These are phyloP conservation scores for Backusella parvicylindrica DNA, from an alignment of 192 early-diverging fungal species.

Conservation along the genomic window DNA sequence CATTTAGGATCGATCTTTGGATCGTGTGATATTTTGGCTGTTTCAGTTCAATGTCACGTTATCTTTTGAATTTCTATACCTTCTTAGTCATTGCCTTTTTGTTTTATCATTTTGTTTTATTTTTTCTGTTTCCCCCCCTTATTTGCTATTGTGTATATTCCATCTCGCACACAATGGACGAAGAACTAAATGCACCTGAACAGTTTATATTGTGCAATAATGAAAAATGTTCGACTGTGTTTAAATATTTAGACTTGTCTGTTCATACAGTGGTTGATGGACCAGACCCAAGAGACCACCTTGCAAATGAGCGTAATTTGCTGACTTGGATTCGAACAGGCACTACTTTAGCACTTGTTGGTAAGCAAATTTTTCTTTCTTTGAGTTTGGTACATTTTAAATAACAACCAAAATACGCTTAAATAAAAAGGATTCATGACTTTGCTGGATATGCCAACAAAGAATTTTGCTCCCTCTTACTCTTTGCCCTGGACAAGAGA, in stretches of 20 bases:
- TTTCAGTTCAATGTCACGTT: not conserved
- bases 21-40: not conserved
- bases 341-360: conserved; percentile 22
- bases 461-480: conserved; percentile 11
- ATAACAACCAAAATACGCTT: not conserved
- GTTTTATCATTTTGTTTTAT: not conserved
- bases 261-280: conserved; percentile 18
- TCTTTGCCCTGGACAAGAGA: conserved; percentile 12
- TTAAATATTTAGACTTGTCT: conserved; percentile 22
- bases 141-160: not conserved
- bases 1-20: not conserved
- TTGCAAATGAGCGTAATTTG: conserved; percentile 33
- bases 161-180: not conserved
- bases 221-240: conserved; percentile 16
- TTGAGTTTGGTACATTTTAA: not conserved
- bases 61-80: not conserved
- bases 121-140: not conserved
- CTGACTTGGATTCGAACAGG: conserved; percentile 28
- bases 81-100: not conserved
- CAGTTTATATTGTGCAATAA: conserved; percentile 21
- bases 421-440: conserved; percentile 16
- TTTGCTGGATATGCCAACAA: conserved; percentile 7
- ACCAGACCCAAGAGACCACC: conserved; percentile 28
- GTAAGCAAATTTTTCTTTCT: not conserved
- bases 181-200: conserved; percentile 7